Conservation (phyloP, 2,329 filamentous ascomycete genomes). For the Lecanicillium sp. region DNA sequence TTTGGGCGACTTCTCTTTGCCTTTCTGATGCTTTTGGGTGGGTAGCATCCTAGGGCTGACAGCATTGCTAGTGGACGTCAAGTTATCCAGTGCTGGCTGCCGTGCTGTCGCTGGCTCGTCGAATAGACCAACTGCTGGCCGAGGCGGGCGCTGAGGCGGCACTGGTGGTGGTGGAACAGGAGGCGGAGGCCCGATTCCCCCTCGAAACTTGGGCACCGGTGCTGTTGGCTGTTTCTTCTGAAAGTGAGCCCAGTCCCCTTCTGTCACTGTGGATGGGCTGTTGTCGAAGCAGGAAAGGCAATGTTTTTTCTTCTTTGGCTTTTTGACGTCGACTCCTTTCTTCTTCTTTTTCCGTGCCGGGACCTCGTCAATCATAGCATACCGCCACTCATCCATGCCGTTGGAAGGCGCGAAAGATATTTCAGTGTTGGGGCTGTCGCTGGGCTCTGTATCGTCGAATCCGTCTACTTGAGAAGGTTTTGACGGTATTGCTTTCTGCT, state of each 20-base stretch:
- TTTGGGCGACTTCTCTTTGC: not conserved
- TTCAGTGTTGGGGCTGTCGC: slow-evolving; percentile 24
- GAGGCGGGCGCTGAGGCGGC: slow-evolving; percentile 13
- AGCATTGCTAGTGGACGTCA: slow-evolving; percentile 7
- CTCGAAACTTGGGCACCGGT: slow-evolving; percentile 3
- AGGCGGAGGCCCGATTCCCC: slow-evolving; percentile 7
- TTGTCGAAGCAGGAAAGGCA: slow-evolving; percentile 27
- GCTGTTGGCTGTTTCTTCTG: slow-evolving; percentile 11
- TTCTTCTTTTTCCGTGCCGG: slow-evolving; percentile 16
- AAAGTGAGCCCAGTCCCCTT: slow-evolving; percentile 22
- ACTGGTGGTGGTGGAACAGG: slow-evolving; percentile 8
- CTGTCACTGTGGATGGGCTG: slow-evolving; percentile 20
- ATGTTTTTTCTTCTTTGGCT: slow-evolving; percentile 6
- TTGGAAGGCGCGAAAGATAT: slow-evolving; percentile 26
- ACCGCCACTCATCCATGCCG: slow-evolving; percentile 28
- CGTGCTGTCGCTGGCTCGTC: not conserved
- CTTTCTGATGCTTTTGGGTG: not conserved
- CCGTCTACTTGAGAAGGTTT: slow-evolving; percentile 27
- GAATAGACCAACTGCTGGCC: slow-evolving; percentile 8
- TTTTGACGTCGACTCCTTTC: slow-evolving; percentile 7
- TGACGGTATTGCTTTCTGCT: not conserved
- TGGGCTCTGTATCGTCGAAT: slow-evolving; percentile 17
- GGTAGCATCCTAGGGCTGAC: slow-evolving; percentile 13
- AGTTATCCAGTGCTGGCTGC: not conserved
- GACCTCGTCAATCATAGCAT: slow-evolving; percentile 27